phyloP scores from a whole-genome alignment of 306 rosid genomes.

The Sophora flavescens region DNA sequence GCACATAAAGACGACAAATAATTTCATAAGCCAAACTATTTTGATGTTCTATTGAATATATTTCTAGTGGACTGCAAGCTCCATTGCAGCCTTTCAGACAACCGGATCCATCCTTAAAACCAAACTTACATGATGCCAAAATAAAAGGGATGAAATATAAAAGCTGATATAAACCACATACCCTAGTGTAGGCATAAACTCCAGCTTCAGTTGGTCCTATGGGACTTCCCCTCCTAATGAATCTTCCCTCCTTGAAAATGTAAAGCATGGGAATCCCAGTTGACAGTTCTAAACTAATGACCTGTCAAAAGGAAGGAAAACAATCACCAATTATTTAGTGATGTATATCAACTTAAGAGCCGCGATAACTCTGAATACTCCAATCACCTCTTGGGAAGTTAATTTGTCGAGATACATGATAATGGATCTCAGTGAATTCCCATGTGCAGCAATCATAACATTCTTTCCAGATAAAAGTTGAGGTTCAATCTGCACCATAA shows the following conservation, averaged over 20 bases:
- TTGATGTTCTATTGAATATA: conserved; percentile 10
- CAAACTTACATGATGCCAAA: conserved; percentile 14
- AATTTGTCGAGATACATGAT: conserved; percentile 97
- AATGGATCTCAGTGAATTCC: conserved; percentile 96
- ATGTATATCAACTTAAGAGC: conserved; percentile 4
- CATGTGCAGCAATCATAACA: conserved; percentile 98
- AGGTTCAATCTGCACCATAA: conserved; percentile 81
- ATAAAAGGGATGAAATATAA: neutral
- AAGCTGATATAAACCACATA: conserved; percentile 43
- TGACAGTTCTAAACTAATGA: conserved; percentile 91
- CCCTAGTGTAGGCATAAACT: conserved; percentile 94
- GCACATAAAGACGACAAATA: conserved; percentile 13
- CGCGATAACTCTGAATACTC: conserved; percentile 25
- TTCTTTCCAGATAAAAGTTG: conserved; percentile 91
- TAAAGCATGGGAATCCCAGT: conserved; percentile 99
- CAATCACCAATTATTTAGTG: conserved; percentile 17
- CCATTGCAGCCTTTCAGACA: conserved; percentile 35
- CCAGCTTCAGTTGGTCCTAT: conserved; percentile 92
- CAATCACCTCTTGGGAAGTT: conserved; percentile 93
- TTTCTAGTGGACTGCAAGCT: conserved; percentile 32
- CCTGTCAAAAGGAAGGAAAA: conserved; percentile 58
- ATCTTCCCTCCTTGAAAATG: conserved; percentile 89
- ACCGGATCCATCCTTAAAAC: conserved; percentile 31
- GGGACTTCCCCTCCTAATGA: conserved; percentile 97
- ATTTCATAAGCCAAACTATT: conserved; percentile 22